These are phyloP conservation scores for Arthroderma sp. DNA, from an alignment of 2,329 filamentous ascomycete genomes.

Conservation along the genomic window DNA sequence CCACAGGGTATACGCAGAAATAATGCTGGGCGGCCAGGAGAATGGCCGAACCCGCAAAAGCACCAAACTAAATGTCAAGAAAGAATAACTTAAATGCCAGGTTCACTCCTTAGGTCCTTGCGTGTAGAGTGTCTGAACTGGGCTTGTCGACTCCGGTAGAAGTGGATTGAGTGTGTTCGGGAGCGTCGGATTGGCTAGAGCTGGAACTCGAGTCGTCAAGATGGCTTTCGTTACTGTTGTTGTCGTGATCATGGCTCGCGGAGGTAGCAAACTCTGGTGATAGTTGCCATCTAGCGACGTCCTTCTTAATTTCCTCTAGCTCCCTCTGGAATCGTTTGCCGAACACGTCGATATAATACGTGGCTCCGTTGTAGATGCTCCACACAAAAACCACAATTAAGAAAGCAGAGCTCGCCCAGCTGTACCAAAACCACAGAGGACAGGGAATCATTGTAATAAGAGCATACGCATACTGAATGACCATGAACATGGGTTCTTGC, in stretches of 20 bases:
- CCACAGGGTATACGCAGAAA: too few relatives aligned
- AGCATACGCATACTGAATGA: conserved; percentile 87
- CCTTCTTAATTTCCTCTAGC: conserved; percentile 72
- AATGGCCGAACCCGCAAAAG: too few relatives aligned
- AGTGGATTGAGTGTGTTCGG: too few relatives aligned
- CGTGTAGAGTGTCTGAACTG: too few relatives aligned
- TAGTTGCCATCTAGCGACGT: conserved; percentile 79
- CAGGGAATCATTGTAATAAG: conserved; percentile 88
- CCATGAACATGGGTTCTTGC: conserved; percentile 87
- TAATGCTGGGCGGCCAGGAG: too few relatives aligned
- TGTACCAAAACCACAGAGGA: conserved; percentile 85
- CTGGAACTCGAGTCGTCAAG: too few relatives aligned
- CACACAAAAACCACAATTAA: conserved; percentile 74
- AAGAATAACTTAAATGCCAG: too few relatives aligned
- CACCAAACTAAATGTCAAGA: too few relatives aligned
- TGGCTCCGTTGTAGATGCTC: conserved; percentile 94
- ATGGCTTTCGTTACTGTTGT: too few relatives aligned
- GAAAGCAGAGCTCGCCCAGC: conserved; percentile 64
- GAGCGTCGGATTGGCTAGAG: too few relatives aligned
- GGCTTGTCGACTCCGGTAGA: too few relatives aligned
- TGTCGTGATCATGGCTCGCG: neutral
- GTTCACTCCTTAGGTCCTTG: too few relatives aligned
- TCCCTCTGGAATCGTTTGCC: conserved; percentile 95
- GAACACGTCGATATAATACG: conserved; percentile 96
- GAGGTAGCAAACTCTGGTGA: conserved; percentile 5